A percentile compares a stretch with the other conserved stretches of the same genome.
Conservation (phyloP, 1,139 yeast species). For the Sugiyamaella grinbergsii region DNA sequence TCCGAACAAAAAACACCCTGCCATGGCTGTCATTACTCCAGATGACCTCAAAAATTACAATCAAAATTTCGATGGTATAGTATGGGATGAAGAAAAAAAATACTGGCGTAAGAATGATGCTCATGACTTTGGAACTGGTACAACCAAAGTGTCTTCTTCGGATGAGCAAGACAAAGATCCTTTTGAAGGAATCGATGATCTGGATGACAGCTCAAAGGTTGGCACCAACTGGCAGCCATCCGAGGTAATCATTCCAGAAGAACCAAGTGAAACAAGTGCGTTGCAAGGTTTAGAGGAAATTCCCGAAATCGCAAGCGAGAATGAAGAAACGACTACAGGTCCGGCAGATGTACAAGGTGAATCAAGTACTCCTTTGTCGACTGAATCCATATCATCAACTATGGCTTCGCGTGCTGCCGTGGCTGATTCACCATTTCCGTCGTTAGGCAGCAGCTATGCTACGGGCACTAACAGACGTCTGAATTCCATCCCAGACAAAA, state of each 20-base stretch:
- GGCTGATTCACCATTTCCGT: too few relatives aligned
- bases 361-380: too few relatives aligned
- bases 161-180: conserved; percentile 28
- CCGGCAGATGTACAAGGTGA: too few relatives aligned
- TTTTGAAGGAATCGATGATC: conserved; percentile 39
- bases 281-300: conserved; percentile 4
- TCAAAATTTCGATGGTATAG: conserved; percentile 32
- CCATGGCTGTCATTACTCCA: conserved; percentile 32
- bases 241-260: background rate
- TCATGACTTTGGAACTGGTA: conserved; percentile 30
- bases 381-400: background rate
- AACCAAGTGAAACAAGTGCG: background rate
- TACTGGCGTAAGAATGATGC: conserved; percentile 26
- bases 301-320: background rate
- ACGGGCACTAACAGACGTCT: too few relatives aligned
- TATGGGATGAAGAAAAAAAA: conserved; percentile 27
- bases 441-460: too few relatives aligned
- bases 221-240: conserved; percentile 9
- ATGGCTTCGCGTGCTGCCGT: background rate
- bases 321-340: background rate
- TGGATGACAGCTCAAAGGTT: conserved; percentile 17
- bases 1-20: conserved; percentile 23
- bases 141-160: conserved; percentile 29
- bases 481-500: conserved; percentile 9
- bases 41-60: conserved; percentile 28